These are phyloP conservation scores for Bruguiera hainesii DNA, from an alignment of 441 rosid genomes.

Conservation along the genomic window DNA sequence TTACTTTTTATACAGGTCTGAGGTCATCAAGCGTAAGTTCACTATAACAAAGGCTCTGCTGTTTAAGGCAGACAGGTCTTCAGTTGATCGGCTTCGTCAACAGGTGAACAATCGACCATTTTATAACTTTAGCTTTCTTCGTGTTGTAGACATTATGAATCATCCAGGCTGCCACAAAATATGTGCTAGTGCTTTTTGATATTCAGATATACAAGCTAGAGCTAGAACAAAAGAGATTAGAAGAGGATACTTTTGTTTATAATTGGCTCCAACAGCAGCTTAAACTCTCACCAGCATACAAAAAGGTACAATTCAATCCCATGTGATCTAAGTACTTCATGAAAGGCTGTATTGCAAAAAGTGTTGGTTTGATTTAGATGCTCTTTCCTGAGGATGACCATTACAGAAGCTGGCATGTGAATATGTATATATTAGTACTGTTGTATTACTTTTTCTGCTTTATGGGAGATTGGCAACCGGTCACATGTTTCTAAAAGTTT, in stretches of 20 bases:
- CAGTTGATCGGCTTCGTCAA: conserved; percentile 72
- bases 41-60: conserved; percentile 76
- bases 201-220: conserved; percentile 74
- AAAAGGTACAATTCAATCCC: conserved; percentile 44
- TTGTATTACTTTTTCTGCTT: too few relatives aligned
- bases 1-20: conserved; percentile 40
- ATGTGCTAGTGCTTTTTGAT: conserved; percentile 17
- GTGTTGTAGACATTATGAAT: conserved; percentile 2
- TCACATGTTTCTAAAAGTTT: too few relatives aligned
- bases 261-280: conserved; percentile 93
- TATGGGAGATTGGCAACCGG: too few relatives aligned
- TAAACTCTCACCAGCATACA: conserved; percentile 82
- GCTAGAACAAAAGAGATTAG: conserved; percentile 76
- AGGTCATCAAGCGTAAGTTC: conserved; percentile 68
- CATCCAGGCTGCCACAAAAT: conserved; percentile 2
- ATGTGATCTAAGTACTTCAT: not conserved
- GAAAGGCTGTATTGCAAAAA: not conserved
- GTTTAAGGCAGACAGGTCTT: conserved; percentile 76
- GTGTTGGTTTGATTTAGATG: conserved; percentile 4
- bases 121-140: conserved; percentile 3
- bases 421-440: not conserved
- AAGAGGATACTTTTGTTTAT: conserved; percentile 79
- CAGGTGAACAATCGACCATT: conserved; percentile 49
- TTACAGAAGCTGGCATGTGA: not conserved
- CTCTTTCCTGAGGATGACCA: not conserved